A percentile compares a stretch with the other conserved stretches of the same genome.
Conservation (phyloP, 345 rosid species). For the Trapa bicornis region DNA sequence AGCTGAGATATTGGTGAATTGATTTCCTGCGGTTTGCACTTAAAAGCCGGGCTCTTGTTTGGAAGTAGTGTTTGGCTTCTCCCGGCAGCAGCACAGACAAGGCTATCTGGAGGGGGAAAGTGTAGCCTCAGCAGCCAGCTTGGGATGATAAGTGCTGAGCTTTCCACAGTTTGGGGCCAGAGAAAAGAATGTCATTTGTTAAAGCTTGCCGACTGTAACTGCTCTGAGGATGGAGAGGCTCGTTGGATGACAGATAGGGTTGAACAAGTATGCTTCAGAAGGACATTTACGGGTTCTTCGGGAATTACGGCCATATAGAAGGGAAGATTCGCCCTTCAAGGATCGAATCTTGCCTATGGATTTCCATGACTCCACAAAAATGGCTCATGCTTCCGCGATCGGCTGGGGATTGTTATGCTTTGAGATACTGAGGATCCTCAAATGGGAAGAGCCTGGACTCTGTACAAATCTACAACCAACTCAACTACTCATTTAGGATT, state of each 20-base stretch:
- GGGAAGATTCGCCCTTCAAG: background rate
- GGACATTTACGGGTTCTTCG: background rate
- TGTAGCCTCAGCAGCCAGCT: background rate
- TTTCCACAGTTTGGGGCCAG: conserved; percentile 4
- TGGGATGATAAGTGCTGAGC: background rate
- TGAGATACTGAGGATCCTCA: background rate
- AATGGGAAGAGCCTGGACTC: conserved; percentile 9
- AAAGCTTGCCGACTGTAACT: background rate
- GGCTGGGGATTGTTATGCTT: conserved; percentile 14
- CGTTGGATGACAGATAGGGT: background rate
- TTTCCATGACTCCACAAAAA: background rate
- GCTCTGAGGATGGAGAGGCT: background rate
- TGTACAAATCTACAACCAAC: conserved; percentile 44
- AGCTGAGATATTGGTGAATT: conserved; percentile 19
- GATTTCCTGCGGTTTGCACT: background rate
- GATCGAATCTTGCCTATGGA: background rate
- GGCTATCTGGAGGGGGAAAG: background rate
- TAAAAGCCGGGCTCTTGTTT: background rate
- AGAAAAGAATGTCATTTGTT: background rate
- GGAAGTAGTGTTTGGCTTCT: background rate
- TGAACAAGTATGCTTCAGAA: too few relatives aligned
- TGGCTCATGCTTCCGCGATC: conserved; percentile 18
- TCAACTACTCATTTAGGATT: conserved; percentile 30
- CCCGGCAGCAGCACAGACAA: background rate
- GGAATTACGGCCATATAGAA: background rate